Evolutionary conservation across 2,329 filamentous ascomycete species (phyloP).

Genomic region (Cladophialophora bantiana): DNA sequence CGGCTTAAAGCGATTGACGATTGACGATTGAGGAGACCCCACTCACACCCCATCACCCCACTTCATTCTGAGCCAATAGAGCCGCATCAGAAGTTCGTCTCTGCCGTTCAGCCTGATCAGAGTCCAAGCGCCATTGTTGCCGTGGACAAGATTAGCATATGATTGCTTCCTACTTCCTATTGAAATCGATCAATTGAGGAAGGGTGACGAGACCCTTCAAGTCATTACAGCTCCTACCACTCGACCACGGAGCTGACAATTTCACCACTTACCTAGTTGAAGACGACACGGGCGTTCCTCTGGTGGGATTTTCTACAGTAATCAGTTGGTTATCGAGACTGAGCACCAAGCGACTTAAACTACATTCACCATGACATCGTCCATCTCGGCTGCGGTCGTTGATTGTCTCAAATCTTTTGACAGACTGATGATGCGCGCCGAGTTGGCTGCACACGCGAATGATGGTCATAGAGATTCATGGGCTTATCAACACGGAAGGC

Average conservation of each 20-base stretch:
- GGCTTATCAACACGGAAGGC: slow-evolving; percentile 27
- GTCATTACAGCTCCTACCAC: too few species aligned
- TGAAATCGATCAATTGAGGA: too few species aligned
- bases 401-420: slow-evolving; percentile 12
- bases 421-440: not conserved
- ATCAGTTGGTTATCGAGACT: too few species aligned
- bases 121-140: not conserved
- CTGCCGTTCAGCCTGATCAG: not conserved
- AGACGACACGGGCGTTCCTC: too few species aligned
- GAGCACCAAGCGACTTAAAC: not conserved
- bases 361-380: not conserved
- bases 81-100: not conserved
- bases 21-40: not conserved
- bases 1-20: too few species aligned
- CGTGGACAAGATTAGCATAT: too few species aligned
- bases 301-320: too few species aligned
- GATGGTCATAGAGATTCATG: slow-evolving; percentile 13
- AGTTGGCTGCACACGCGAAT: not conserved
- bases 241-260: too few species aligned
- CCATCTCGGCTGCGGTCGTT: slow-evolving; percentile 2
- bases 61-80: not conserved
- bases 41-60: not conserved
- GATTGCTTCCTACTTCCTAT: too few species aligned
- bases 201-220: too few species aligned
- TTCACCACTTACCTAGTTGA: too few species aligned